Conservation (phyloP, 148 eudicot genomes). For the Dianthus caryophyllus region DNA sequence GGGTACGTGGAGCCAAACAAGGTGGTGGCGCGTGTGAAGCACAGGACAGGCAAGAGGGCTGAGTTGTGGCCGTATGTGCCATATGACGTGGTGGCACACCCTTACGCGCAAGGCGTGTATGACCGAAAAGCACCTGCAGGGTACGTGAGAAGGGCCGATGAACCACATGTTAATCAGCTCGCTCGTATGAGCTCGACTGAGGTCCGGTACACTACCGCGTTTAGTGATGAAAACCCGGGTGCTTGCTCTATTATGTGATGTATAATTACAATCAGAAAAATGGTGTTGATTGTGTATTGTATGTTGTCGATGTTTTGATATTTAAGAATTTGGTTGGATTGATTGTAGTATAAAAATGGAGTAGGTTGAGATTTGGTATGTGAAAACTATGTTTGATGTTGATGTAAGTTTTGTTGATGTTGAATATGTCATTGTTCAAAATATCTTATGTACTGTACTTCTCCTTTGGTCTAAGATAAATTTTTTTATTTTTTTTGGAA, state of each 20-base stretch:
- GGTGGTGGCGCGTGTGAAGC: slow-evolving; percentile 65
- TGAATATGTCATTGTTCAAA: too few species aligned
- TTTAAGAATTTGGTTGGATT: not conserved
- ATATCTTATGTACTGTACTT: too few species aligned
- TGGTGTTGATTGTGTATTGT: not conserved
- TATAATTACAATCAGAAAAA: too few species aligned
- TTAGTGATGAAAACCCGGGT: slow-evolving; percentile 77
- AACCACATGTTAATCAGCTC: slow-evolving; percentile 39
- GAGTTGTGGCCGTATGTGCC: slow-evolving; percentile 91
- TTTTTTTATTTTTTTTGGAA: too few species aligned
- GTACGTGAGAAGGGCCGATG: slow-evolving; percentile 52
- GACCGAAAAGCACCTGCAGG: slow-evolving; percentile 86
- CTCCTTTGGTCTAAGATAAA: too few species aligned
- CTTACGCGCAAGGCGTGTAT: slow-evolving; percentile 69
- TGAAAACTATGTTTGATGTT: not conserved
- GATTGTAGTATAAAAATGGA: not conserved
- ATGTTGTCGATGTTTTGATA: not conserved
- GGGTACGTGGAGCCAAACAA: slow-evolving; percentile 80
- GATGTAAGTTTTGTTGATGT: too few species aligned
- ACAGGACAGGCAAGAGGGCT: slow-evolving; percentile 69
- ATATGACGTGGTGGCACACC: slow-evolving; percentile 75
- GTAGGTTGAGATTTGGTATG: not conserved
- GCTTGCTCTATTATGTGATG: slow-evolving; percentile 79
- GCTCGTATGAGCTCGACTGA: slow-evolving; percentile 85
- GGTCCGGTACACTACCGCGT: slow-evolving; percentile 80